Evolutionary conservation across 2,329 filamentous ascomycete genomes (phyloP), one percentile per base, ranked within the genome.

Genomic region (Sclerotinia spermophila): DNA sequence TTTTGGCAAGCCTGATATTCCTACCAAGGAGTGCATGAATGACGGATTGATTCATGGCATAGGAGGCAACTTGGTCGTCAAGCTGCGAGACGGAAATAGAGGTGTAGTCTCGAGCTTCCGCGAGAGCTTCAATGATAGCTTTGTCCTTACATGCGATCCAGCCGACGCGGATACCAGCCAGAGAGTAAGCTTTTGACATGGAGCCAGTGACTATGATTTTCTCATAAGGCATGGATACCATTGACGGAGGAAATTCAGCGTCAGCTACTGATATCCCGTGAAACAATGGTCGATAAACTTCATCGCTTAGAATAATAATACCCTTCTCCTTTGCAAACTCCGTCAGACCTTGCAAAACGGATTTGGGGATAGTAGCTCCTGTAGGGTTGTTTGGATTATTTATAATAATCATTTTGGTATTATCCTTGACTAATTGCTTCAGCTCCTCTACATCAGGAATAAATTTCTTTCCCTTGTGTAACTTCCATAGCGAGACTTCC

Each of bases 361-460:
- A 79, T 59, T 84, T 87, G 0, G 89, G 87, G 27, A 93, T 89
- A 5, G 90, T 85, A 15, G 89, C 87, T 8, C 93, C 92, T 0
- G 90, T 94, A 0, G 93, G 93, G 76, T 97, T 96, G 80, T 94
- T 92, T 0, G 93, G 91, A 76, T 94, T 95, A 79, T 88, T 90
- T 74, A 91, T 81, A 66, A 91, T 85, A 71, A 90, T 86, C 80
- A 94, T 84, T 81, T 92, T 93, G 5, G 90, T 93, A 76, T 91
- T 92, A 15, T 83, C 81, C 76, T 85, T 87, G 68, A 94, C 87
- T 67, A 96, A 80, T 0, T 76, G 75, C 73, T 89, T 86, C 40
- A 97, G 81, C 71, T 92, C 89, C 8, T 86, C 83, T 21, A 93
- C 79, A 73, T 93, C 85, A 0, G 92, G 87, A 10, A 90, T 81